Conservation (phyloP, 306 rosid genomes). For the Fragaria iinumae region DNA sequence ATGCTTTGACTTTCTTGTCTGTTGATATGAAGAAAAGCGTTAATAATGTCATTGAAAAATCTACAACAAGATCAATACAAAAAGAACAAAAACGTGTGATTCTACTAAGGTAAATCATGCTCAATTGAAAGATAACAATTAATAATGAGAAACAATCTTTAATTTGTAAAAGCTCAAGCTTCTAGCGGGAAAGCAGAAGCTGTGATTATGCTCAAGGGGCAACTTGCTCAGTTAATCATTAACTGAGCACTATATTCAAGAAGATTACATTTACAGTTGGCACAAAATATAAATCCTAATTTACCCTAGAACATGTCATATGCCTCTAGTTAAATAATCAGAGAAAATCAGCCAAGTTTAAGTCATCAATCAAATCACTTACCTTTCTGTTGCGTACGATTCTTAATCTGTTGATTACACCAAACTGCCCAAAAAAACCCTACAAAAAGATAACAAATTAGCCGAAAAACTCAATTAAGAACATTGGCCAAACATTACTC, state of each 20-base stretch:
- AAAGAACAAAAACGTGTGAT: not conserved
- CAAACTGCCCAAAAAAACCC: slow-evolving; percentile 64
- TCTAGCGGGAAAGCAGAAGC: not conserved
- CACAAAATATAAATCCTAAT: not conserved
- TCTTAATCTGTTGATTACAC: slow-evolving; percentile 62
- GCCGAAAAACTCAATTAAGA: not conserved
- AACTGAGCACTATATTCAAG: too few relatives aligned
- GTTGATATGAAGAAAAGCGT: slow-evolving; percentile 9
- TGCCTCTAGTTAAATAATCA: not conserved
- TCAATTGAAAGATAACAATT: not conserved
- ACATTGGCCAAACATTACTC: not conserved
- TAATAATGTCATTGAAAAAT: not conserved
- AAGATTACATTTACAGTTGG: not conserved
- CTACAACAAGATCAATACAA: not conserved
- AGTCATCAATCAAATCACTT: not conserved
- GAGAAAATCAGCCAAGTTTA: not conserved
- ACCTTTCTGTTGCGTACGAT: slow-evolving; percentile 78
- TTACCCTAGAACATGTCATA: not conserved
- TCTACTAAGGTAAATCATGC: not conserved
- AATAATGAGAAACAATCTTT: not conserved
- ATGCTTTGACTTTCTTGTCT: slow-evolving; percentile 83
- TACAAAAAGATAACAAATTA: slow-evolving; percentile 17
- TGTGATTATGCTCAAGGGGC: not conserved
- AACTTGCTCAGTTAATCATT: not conserved
- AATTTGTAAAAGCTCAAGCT: not conserved